phyloP scores from a whole-genome alignment of 2,329 filamentous ascomycete genomes.

The Cercospora beticola region DNA sequence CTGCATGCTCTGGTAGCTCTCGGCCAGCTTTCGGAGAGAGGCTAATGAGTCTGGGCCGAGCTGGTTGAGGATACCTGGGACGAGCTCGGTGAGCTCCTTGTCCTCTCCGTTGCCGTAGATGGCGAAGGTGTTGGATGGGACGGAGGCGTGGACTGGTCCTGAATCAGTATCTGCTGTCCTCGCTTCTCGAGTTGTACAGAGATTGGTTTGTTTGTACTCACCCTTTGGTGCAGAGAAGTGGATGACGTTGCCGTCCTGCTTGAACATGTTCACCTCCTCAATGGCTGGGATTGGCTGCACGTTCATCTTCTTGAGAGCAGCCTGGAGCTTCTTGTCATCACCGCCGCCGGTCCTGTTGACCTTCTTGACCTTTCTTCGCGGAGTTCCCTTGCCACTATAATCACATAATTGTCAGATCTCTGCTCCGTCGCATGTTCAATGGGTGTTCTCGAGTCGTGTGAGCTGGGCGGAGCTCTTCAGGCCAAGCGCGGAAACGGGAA shows the following conservation, averaged over 20 bases:
- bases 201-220: slow-evolving; percentile 49
- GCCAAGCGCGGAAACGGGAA: slow-evolving; percentile 2
- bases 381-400: slow-evolving; percentile 90
- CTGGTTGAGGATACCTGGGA: slow-evolving; percentile 99
- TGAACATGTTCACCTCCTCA: slow-evolving; percentile 99
- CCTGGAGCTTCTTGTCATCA: slow-evolving; percentile 99
- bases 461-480: neutral
- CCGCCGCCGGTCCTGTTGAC: slow-evolving; percentile 86
- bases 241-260: slow-evolving; percentile 99
- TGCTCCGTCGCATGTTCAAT: neutral
- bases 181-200: too few species aligned
- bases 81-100: slow-evolving; percentile 99
- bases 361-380: slow-evolving; percentile 97
- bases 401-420: slow-evolving; percentile 25
- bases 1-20: slow-evolving; percentile 99
- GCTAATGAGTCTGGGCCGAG: slow-evolving; percentile 97
- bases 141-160: slow-evolving; percentile 82
- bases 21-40: slow-evolving; percentile 94
- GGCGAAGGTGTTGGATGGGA: slow-evolving; percentile 98
- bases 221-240: slow-evolving; percentile 98
- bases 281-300: slow-evolving; percentile 99
- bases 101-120: slow-evolving; percentile 99
- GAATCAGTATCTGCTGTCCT: neutral
- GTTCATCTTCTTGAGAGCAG: slow-evolving; percentile 97
- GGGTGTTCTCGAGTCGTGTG: neutral